phyloP scores from a whole-genome alignment of 495 filamentous ascomycete species.

The Penicillium pulvis region DNA sequence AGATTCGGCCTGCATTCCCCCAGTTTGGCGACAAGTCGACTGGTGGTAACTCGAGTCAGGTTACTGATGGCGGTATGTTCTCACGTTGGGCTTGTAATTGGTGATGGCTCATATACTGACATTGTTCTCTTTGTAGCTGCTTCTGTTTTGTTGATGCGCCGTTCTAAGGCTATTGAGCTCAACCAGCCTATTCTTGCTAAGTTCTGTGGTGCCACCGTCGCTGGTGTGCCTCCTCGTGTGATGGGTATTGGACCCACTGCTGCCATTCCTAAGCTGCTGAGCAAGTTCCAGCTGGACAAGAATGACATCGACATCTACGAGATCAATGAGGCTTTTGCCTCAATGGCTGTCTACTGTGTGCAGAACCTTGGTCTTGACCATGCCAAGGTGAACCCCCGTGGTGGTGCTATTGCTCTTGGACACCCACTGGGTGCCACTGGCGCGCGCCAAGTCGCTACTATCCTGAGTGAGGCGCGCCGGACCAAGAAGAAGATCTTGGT shows the following conservation, averaged over 20 bases:
- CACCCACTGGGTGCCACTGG: slow-evolving; percentile 85
- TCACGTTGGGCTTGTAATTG: background rate
- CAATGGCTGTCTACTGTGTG: slow-evolving; percentile 93
- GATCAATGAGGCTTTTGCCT: slow-evolving; percentile 97
- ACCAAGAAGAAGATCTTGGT: slow-evolving; percentile 81
- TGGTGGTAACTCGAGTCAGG: slow-evolving; percentile 93
- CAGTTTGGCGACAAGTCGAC: slow-evolving; percentile 85
- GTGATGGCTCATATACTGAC: background rate
- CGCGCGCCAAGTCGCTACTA: slow-evolving; percentile 77
- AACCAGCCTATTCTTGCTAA: slow-evolving; percentile 93
- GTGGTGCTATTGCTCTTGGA: slow-evolving; percentile 78
- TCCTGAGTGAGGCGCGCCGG: slow-evolving; percentile 76
- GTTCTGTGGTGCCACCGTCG: slow-evolving; percentile 88
- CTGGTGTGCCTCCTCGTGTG: slow-evolving; percentile 85
- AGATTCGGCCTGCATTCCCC: slow-evolving; percentile 91
- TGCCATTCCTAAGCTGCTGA: slow-evolving; percentile 91
- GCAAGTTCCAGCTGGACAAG: slow-evolving; percentile 75
- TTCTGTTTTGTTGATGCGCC: slow-evolving; percentile 89
- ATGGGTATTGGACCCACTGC: slow-evolving; percentile 97
- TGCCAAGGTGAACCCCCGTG: slow-evolving; percentile 86
- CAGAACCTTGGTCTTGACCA: slow-evolving; percentile 75
- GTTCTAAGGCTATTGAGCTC: slow-evolving; percentile 82
- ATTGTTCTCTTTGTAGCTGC: slow-evolving; percentile 55
- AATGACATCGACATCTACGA: slow-evolving; percentile 88
- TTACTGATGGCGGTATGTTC: slow-evolving; percentile 78